Conservation (phyloP, 805 yeast genomes). For the Nakazawaea ernobii region DNA sequence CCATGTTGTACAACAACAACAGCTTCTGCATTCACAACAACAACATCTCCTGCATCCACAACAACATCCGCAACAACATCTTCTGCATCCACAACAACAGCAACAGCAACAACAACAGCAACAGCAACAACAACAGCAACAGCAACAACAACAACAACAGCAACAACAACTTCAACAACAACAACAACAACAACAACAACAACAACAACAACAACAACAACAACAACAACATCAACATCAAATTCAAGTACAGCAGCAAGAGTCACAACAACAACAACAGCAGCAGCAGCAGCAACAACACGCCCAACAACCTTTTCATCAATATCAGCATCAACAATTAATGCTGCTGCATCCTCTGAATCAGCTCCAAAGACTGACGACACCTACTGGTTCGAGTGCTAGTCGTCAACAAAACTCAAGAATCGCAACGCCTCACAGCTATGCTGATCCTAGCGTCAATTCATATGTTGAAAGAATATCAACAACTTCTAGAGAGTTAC, state of each 20-base stretch:
- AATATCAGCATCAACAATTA: neutral
- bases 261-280: slow-evolving; percentile 3
- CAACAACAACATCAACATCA: neutral
- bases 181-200: slow-evolving; percentile 11
- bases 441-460: neutral
- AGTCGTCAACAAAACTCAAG: neutral
- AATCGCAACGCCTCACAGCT: slow-evolving; percentile 1
- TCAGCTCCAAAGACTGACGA: slow-evolving; percentile 9
- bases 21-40: slow-evolving; percentile 13
- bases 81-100: slow-evolving; percentile 8
- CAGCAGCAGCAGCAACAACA: slow-evolving; percentile 3
- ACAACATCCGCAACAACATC: slow-evolving; percentile 11
- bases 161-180: slow-evolving; percentile 17
- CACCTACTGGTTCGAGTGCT: slow-evolving; percentile 1
- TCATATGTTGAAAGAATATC: slow-evolving; percentile 1
- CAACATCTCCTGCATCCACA: slow-evolving; percentile 4
- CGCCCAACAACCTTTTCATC: slow-evolving; percentile 6
- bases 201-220: slow-evolving; percentile 1
- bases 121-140: slow-evolving; percentile 12
- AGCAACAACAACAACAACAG: slow-evolving; percentile 1
- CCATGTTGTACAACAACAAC: neutral
- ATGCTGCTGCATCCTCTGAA: slow-evolving; percentile 7
- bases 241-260: too few relatives aligned
- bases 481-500: slow-evolving; percentile 2
- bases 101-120: slow-evolving; percentile 10